Evolutionary conservation across 2,329 filamentous ascomycete genomes (phyloP), one percentile per base, ranked within the genome.

Genomic region (Phyllosticta capitalensis): DNA sequence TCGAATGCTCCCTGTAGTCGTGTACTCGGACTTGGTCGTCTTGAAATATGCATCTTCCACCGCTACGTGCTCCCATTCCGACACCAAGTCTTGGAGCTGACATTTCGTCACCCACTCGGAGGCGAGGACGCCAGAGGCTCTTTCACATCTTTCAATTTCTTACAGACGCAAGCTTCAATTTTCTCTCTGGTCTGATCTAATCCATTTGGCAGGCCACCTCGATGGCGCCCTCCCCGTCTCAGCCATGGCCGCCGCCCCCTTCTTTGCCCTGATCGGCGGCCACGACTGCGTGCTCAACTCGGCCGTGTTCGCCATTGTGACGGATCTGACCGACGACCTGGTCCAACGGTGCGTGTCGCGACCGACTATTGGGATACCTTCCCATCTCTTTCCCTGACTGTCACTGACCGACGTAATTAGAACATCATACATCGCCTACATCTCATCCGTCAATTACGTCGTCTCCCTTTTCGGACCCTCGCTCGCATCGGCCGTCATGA

Each of bases 211-310:
- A 68, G 71, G 71, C 4, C 63, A 68, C 50, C 67, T 65, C 55
- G 48, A 61, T 14, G 58, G 65, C 24, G 28, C 67, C 10, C 54
- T 74, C 3, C 69, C 69, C 1, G 68, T 68, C 0, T 66, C 67
- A 38, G 63, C 67, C 1, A 71, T 74, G 30, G 63, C 73, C 26
- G 64, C 63, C 0, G 66, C 67, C 0, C 70, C 71, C 0, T 67
- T 72, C 20, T 61, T 72, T 14, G 64, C 67, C 12, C 52, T 73
- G 0, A 54, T 74, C 5, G 71, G 72, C 5, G 68, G 69, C 14
- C 57, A 59, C 2, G 70, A 73, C 53, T 74, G 71, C 52, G 71
- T 73, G 2, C 68, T 74, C 45, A 65, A 67, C 19, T 72, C 71
- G 0, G 70, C 70, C 1, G 62, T 72, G 2, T 71, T 71, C 21